A percentile compares a stretch with the other conserved stretches of the same genome.
Evolutionary conservation across 2,329 filamentous ascomycete genomes (phyloP).

Genomic region (Trichoderma oligosporum): DNA sequence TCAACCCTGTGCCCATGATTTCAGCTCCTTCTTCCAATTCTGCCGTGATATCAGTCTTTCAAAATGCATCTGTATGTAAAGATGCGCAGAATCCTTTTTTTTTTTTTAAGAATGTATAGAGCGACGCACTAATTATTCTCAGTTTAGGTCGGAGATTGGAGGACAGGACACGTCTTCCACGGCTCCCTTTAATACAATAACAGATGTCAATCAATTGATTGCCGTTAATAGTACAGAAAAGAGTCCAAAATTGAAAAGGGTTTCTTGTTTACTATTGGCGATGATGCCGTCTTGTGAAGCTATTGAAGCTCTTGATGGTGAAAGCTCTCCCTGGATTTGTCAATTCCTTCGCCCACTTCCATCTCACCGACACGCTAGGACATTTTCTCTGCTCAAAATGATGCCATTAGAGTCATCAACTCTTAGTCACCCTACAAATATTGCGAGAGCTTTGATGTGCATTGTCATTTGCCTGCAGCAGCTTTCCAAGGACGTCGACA

Average conservation of each 20-base stretch:
- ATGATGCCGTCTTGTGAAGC: conserved; percentile 7
- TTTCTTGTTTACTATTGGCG: background rate
- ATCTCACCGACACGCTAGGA: background rate
- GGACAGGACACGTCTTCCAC: background rate
- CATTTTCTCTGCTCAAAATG: conserved; percentile 14
- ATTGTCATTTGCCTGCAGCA: conserved; percentile 15
- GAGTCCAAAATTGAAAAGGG: background rate
- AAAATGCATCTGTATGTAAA: conserved; percentile 1
- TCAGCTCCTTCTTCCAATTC: background rate
- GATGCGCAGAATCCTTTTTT: background rate
- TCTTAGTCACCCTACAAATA: conserved; percentile 3
- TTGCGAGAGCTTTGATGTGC: conserved; percentile 10
- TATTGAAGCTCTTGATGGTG: conserved; percentile 1
- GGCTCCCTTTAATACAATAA: background rate
- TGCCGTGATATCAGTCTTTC: conserved; percentile 8
- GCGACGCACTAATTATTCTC: background rate
- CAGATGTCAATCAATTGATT: background rate
- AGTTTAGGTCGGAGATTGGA: conserved; percentile 10
- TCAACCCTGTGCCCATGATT: background rate
- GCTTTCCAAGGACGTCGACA: background rate
- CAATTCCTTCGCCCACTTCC: conserved; percentile 14
- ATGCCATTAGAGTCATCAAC: conserved; percentile 6
- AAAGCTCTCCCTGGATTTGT: conserved; percentile 16
- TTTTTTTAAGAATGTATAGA: too few relatives aligned
- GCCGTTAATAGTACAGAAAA: background rate